A percentile compares a stretch with the other conserved stretches of the same genome.
phyloP scores from a whole-genome alignment of 2,329 filamentous ascomycete genomes.

The Botrytis porri region DNA sequence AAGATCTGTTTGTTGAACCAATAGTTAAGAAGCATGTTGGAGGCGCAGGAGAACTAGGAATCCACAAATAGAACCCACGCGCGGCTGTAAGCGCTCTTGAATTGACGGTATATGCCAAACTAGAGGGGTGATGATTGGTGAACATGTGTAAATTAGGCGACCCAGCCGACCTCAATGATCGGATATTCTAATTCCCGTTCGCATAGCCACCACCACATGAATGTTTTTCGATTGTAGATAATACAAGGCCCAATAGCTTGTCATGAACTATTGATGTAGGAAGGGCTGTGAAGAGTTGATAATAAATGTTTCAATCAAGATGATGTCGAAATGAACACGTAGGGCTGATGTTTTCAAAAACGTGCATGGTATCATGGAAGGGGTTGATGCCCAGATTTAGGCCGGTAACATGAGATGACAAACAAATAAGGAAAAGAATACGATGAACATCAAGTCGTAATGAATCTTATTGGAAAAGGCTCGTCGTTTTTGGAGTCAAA shows the following conservation, averaged over 20 bases:
- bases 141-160: not conserved
- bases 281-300: not conserved
- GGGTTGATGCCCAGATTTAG: not conserved
- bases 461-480: not conserved
- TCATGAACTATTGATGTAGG: not conserved
- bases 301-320: not conserved
- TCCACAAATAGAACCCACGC: slow-evolving; percentile 10
- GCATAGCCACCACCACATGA: slow-evolving; percentile 2
- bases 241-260: not conserved
- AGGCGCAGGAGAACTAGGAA: not conserved
- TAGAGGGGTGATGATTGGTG: not conserved
- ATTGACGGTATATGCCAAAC: not conserved
- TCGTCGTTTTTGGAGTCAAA: not conserved
- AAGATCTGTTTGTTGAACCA: not conserved
- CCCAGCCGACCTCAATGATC: not conserved
- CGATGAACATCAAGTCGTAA: not conserved
- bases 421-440: not conserved
- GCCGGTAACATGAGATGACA: not conserved
- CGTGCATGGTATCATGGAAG: not conserved
- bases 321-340: not conserved
- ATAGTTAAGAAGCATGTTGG: not conserved
- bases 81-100: slow-evolving; percentile 10
- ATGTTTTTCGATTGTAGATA: not conserved
- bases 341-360: not conserved
- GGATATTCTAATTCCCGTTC: not conserved